A percentile compares a stretch with the other conserved stretches of the same genome.
phyloP scores from a whole-genome alignment of 805 yeast genomes.

The Tetrapisispora taiwanensis region DNA sequence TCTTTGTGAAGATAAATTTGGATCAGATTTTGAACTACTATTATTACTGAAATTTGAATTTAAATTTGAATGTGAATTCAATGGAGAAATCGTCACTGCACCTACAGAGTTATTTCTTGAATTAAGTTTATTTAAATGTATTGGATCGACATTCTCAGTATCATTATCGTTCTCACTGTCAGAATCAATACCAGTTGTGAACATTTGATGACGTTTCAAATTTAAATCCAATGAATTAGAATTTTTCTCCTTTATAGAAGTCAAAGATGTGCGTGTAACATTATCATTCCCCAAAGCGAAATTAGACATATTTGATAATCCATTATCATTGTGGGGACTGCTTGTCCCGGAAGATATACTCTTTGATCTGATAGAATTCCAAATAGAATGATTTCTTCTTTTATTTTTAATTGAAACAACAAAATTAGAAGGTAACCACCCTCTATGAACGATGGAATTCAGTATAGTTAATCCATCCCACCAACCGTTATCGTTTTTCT shows the following conservation, averaged over 20 bases:
- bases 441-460: conserved; percentile 37
- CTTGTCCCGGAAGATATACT: background rate
- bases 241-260: background rate
- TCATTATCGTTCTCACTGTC: background rate
- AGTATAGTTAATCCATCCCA: conserved; percentile 62
- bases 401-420: background rate
- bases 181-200: background rate
- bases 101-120: background rate
- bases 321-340: background rate
- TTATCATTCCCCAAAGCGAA: background rate
- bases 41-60: background rate
- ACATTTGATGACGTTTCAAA: background rate
- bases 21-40: background rate
- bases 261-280: background rate
- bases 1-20: background rate
- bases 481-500: conserved; percentile 62
- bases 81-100: background rate
- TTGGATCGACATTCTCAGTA: background rate
- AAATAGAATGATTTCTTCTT: background rate
- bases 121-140: background rate
- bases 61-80: too few species aligned
- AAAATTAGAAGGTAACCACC: conserved; percentile 62
- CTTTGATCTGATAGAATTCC: background rate
- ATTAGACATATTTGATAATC: too few species aligned
- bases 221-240: too few species aligned